A percentile compares a stretch with the other conserved stretches of the same genome.
Conservation (phyloP, 768 basidiomycete genomes). For the Candolleomyces aberdarensis region DNA sequence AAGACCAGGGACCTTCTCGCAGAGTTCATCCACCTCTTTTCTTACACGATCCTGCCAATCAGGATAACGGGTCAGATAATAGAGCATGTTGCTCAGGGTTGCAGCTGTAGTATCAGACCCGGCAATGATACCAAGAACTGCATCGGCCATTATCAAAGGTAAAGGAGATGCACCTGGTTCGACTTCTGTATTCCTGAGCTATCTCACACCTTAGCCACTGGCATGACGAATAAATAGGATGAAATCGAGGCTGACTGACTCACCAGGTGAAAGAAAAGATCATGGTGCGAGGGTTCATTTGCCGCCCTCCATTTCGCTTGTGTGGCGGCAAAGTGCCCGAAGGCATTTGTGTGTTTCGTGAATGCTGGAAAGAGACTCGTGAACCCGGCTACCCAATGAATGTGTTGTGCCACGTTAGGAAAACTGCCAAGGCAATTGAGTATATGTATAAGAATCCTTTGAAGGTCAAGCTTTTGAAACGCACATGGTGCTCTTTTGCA, state of each 20-base stretch:
- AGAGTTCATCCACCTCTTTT: slow-evolving; percentile 22
- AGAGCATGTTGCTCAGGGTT: slow-evolving; percentile 22
- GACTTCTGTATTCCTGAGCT: slow-evolving; percentile 10
- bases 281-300: slow-evolving; percentile 14
- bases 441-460: not conserved
- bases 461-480: not conserved
- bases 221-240: not conserved
- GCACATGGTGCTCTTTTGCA: slow-evolving; percentile 22
- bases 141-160: slow-evolving; percentile 16
- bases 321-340: slow-evolving; percentile 1
- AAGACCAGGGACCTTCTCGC: not conserved
- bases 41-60: slow-evolving; percentile 18
- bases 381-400: slow-evolving; percentile 9
- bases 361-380: slow-evolving; percentile 1
- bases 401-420: slow-evolving; percentile 14
- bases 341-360: not conserved
- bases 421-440: not conserved
- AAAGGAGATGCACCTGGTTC: slow-evolving; percentile 1
- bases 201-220: slow-evolving; percentile 2
- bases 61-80: slow-evolving; percentile 21
- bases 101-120: slow-evolving; percentile 28
- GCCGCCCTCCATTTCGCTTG: slow-evolving; percentile 18
- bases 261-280: slow-evolving; percentile 27
- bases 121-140: slow-evolving; percentile 25
- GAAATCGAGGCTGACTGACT: not conserved